These are phyloP conservation scores for Aspergillus ustus DNA, from an alignment of 2,329 filamentous ascomycete species.

Conservation along the genomic window DNA sequence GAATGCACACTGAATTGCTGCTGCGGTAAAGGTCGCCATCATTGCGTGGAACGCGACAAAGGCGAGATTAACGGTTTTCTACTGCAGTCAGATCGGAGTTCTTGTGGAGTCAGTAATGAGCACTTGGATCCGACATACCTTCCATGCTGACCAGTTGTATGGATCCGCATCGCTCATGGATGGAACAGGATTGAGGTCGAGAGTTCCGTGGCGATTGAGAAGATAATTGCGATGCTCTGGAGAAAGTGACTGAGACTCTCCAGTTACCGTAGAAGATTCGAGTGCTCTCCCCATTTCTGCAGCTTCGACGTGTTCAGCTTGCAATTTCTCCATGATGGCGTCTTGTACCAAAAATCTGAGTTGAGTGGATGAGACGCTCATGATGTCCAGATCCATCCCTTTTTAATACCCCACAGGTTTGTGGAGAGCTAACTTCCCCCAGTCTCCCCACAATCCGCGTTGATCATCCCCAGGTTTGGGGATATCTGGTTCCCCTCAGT, in stretches of 20 bases:
- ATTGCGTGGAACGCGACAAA: conserved; percentile 63
- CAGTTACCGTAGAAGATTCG: no score
- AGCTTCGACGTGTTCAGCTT: no score
- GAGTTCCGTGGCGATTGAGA: conserved; percentile 56
- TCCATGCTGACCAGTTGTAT: conserved; percentile 60
- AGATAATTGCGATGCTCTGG: conserved; percentile 49
- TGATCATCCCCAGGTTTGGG: no score
- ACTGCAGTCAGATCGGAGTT: background rate
- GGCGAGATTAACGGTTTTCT: conserved; percentile 41
- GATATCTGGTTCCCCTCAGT: no score
- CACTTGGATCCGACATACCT: conserved; percentile 36
- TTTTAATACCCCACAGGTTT: no score
- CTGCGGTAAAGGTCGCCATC: conserved; percentile 62
- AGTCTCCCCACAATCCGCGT: no score
- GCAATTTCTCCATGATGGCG: no score
- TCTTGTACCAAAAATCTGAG: no score
- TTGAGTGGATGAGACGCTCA: no score
- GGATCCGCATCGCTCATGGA: conserved; percentile 56
- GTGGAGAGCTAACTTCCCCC: no score
- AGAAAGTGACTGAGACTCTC: conserved; percentile 17
- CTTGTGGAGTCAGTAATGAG: background rate
- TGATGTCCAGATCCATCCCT: no score
- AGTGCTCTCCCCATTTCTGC: no score
- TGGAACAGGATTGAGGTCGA: conserved; percentile 59
- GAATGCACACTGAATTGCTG: conserved; percentile 60